These are phyloP conservation scores for Diplodia seriata DNA, from an alignment of 2,329 filamentous ascomycete genomes.

Conservation along the genomic window DNA sequence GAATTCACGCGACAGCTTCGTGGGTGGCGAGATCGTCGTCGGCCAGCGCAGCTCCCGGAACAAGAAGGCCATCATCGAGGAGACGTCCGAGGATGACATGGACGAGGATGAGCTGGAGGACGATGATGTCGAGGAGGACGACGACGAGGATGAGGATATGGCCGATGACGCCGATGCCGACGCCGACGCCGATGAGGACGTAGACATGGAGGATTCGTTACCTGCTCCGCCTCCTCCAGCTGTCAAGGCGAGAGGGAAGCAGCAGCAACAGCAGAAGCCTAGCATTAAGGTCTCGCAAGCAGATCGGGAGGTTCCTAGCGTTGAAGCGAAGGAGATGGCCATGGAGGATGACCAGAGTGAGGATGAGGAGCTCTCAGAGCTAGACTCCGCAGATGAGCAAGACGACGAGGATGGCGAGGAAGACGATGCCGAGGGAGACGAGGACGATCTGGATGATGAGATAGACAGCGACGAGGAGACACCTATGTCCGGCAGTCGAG, in stretches of 20 bases:
- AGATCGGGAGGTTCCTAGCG: conserved; percentile 39
- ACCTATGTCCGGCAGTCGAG: conserved; percentile 59
- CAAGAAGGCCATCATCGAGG: conserved; percentile 49
- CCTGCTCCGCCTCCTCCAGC: conserved; percentile 40
- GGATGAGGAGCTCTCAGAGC: conserved; percentile 52
- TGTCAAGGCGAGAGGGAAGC: conserved; percentile 35
- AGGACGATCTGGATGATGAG: conserved; percentile 54
- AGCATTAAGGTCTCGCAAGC: conserved; percentile 44
- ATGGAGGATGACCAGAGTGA: conserved; percentile 56
- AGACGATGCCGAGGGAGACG: conserved; percentile 48
- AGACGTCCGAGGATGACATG: conserved; percentile 51
- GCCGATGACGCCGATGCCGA: conserved; percentile 39
- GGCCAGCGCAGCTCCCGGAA: conserved; percentile 49
- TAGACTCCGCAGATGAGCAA: conserved; percentile 47
- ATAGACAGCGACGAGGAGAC: conserved; percentile 58
- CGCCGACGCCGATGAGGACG: conserved; percentile 34
- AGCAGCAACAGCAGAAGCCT: conserved; percentile 47
- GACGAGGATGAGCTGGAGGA: conserved; percentile 49
- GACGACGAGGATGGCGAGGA: conserved; percentile 55
- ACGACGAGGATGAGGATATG: conserved; percentile 48
- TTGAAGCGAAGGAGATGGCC: conserved; percentile 58
- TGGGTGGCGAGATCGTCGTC: conserved; percentile 40
- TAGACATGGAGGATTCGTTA: conserved; percentile 37
- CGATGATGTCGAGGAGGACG: conserved; percentile 48
- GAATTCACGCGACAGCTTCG: conserved; percentile 38